A percentile compares a stretch with the other conserved stretches of the same genome.
These are phyloP conservation scores for Salix viminalis DNA, from an alignment of 345 rosid species.

Conservation along the genomic window DNA sequence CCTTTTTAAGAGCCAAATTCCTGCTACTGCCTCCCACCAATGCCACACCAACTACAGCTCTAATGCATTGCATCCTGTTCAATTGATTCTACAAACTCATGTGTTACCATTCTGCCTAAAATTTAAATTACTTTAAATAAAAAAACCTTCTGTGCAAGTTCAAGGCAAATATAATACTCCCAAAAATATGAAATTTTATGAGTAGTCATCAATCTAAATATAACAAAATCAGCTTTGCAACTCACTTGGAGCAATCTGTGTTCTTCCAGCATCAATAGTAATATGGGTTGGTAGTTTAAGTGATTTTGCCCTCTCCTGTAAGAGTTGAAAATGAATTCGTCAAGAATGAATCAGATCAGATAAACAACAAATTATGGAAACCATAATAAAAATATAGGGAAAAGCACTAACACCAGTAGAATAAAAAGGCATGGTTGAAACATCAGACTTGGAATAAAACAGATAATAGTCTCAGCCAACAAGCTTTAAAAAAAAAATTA, in stretches of 20 bases:
- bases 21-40: background rate
- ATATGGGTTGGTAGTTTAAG: conserved; percentile 89
- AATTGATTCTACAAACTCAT: background rate
- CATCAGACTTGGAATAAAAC: background rate
- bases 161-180: background rate
- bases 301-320: conserved; percentile 82
- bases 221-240: conserved; percentile 20
- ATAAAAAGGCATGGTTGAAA: background rate
- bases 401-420: background rate
- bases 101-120: background rate
- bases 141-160: background rate
- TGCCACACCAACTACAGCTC: background rate
- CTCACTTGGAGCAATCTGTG: conserved; percentile 98
- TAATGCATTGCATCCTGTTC: background rate
- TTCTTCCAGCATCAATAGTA: conserved; percentile 97
- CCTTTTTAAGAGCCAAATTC: background rate
- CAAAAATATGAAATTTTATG: background rate
- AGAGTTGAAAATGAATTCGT: conserved; percentile 8
- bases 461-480: background rate
- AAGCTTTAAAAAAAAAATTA: background rate
- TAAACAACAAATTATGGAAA: background rate
- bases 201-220: background rate
- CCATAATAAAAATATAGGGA: background rate
- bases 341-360: background rate
- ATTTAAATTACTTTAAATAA: background rate